These are phyloP conservation scores for Phytophthora sansomeana DNA, from an alignment of 352 stramenopile genomes.

Conservation along the genomic window DNA sequence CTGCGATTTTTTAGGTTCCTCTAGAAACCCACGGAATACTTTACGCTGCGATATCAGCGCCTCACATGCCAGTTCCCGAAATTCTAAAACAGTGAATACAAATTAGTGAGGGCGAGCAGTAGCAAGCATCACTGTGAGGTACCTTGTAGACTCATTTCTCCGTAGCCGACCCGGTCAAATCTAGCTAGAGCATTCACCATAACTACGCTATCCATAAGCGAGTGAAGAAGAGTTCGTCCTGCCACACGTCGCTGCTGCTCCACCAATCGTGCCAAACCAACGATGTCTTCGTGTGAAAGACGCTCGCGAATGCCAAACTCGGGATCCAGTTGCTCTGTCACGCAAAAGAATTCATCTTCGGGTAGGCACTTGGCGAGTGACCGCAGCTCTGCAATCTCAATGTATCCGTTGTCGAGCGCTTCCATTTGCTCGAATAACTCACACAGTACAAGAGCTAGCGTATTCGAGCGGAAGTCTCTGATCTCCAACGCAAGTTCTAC, in stretches of 20 bases:
- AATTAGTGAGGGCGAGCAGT: background rate
- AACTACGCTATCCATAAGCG: constrained; percentile 53
- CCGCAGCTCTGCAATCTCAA: constrained; percentile 75
- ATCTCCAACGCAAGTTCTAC: constrained; percentile 12
- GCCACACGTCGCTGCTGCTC: constrained; percentile 33
- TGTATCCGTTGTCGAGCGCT: constrained; percentile 58
- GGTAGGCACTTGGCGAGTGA: constrained; percentile 58
- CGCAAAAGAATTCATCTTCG: constrained; percentile 4
- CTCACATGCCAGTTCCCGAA: constrained; percentile 50
- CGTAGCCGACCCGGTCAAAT: constrained; percentile 64
- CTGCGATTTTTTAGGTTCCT: constrained; percentile 46
- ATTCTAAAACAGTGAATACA: constrained; percentile 43
- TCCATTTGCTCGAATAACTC: constrained; percentile 82
- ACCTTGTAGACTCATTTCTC: constrained; percentile 73
- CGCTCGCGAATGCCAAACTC: constrained; percentile 30
- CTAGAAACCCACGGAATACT: constrained; percentile 35
- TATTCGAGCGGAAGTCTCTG: constrained; percentile 47
- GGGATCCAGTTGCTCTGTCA: constrained; percentile 21
- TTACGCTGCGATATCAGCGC: constrained; percentile 43
- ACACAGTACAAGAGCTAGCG: constrained; percentile 52
- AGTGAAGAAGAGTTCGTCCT: constrained; percentile 39
- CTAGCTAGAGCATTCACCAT: constrained; percentile 47
- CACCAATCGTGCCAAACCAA: constrained; percentile 32
- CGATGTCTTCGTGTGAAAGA: constrained; percentile 31
- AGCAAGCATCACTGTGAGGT: background rate